A percentile compares a stretch with the other conserved stretches of the same genome.
Conservation (phyloP, 345 rosid species). For the Bruguiera parviflora region DNA sequence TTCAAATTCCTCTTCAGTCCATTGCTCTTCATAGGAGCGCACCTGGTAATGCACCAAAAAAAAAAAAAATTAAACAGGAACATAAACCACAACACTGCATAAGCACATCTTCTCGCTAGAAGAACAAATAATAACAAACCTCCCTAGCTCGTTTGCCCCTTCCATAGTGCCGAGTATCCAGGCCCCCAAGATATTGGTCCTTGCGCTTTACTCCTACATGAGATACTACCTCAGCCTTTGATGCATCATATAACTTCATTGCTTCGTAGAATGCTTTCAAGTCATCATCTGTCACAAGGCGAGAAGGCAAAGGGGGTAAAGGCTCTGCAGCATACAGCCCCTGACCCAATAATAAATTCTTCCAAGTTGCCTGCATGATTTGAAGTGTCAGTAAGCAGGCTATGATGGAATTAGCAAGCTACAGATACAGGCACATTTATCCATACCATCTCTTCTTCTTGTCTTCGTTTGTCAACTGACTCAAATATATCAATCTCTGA, state of each 20-base stretch:
- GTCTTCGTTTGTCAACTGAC: conserved; percentile 69
- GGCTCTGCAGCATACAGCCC: conserved; percentile 41
- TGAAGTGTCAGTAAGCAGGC: not conserved
- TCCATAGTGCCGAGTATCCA: conserved; percentile 78
- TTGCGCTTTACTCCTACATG: conserved; percentile 57
- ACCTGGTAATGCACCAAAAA: conserved; percentile 39
- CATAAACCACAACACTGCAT: not conserved
- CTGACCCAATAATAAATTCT: conserved; percentile 43
- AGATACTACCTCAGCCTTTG: conserved; percentile 46
- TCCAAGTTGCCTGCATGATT: conserved; percentile 66
- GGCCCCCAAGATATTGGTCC: conserved; percentile 48
- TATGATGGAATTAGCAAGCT: conserved; percentile 1
- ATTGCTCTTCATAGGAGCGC: conserved; percentile 87
- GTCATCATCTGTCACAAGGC: conserved; percentile 86
- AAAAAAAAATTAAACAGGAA: not conserved
- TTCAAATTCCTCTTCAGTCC: conserved; percentile 95
- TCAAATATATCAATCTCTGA: conserved; percentile 88
- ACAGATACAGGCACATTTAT: conserved; percentile 10
- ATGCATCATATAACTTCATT: conserved; percentile 66
- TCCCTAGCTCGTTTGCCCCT: conserved; percentile 96
- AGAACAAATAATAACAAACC: conserved; percentile 48
- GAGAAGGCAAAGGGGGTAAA: conserved; percentile 58
- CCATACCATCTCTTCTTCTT: conserved; percentile 69
- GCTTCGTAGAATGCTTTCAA: conserved; percentile 60
- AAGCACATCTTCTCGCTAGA: not conserved